Base-by-base conservation (phyloP, 192 early-diverging fungal genomes). In the Umbelopsis sp. region DNA sequence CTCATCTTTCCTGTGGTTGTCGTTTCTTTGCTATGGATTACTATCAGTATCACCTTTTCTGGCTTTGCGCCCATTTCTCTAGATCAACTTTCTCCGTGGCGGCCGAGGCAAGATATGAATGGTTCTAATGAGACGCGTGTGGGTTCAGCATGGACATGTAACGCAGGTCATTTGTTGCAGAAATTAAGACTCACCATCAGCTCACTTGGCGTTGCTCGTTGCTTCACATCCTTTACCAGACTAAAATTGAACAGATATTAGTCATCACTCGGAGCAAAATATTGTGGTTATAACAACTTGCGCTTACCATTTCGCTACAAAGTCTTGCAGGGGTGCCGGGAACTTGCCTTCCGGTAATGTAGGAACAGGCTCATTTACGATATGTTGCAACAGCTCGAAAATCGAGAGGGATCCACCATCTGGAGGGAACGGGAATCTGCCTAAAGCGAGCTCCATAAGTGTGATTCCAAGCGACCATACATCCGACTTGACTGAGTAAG, bases 361-460 rank as follows among this genome's bases (percentile, higher is more conserved):
- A 15, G 97, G 96, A 53, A 91, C 78, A 7, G 91, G 90, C 71
- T 97, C 94, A 72, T 94, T 92, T 9, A 91, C 91, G 69, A 99
- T 97, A 71, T 91, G 94, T 77, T 95, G 91, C 67, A 99, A 86
- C 71, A 99, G 82, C 64, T 99, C 97, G 78, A 98, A 93, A 37
- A 95, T 91, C n/a, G 92, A 88, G 78, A 93, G 68, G 20, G 86
- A 80, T 73, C 83, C 86, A 49, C 85, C 80, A 53, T 92, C 92
- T 46, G 89, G 84, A 52, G 86, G 88, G 65, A 92, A 79, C 23
- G 92, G 92, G 72, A 90, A 93, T 55, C 87, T 76, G 66, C 92
- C 92, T 37, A 93, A 73, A 0, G 91, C 91, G 73, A 94, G 78
- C 71, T 94, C 92, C 91, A 94, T 91, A 58, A 93, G 78, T 4